phyloP scores from a whole-genome alignment of 2,329 filamentous ascomycete species.

The Pseudogymnoascus sp. region DNA sequence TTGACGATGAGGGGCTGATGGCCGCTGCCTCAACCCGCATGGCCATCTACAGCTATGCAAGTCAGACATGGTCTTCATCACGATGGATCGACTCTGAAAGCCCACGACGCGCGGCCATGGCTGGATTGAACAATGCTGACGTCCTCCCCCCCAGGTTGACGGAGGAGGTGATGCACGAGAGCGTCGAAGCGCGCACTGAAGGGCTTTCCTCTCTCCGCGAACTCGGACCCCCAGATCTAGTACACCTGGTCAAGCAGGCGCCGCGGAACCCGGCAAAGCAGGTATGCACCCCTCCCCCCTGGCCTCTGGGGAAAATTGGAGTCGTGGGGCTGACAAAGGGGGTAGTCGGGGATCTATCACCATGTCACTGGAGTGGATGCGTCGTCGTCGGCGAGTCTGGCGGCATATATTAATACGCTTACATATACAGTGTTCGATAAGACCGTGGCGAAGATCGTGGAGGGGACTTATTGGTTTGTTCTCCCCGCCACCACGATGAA shows the following conservation, averaged over 20 bases:
- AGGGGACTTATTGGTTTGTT: conserved; percentile 82
- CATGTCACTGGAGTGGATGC: conserved; percentile 97
- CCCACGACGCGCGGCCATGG: not conserved
- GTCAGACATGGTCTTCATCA: not conserved
- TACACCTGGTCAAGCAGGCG: conserved; percentile 79
- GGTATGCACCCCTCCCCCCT: conserved; percentile 28
- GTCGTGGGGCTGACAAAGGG: not conserved
- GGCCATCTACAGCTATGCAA: not conserved
- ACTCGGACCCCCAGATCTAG: conserved; percentile 89
- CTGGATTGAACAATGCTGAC: not conserved
- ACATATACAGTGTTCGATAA: conserved; percentile 83
- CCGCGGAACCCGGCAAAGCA: conserved; percentile 50
- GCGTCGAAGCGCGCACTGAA: conserved; percentile 87
- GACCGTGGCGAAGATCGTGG: conserved; percentile 72
- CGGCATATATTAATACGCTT: conserved; percentile 96
- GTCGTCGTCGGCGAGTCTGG: conserved; percentile 91
- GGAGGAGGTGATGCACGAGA: conserved; percentile 85
- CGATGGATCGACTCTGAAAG: not conserved
- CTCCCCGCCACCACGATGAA: not conserved
- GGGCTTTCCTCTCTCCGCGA: conserved; percentile 78
- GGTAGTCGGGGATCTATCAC: conserved; percentile 83
- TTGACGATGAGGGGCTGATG: not conserved
- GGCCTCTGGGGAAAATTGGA: not conserved
- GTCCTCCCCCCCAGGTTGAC: conserved; percentile 59
- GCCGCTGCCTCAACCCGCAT: no score